phyloP scores from a whole-genome alignment of 768 basidiomycete species.

The Dentipellis fragilis region DNA sequence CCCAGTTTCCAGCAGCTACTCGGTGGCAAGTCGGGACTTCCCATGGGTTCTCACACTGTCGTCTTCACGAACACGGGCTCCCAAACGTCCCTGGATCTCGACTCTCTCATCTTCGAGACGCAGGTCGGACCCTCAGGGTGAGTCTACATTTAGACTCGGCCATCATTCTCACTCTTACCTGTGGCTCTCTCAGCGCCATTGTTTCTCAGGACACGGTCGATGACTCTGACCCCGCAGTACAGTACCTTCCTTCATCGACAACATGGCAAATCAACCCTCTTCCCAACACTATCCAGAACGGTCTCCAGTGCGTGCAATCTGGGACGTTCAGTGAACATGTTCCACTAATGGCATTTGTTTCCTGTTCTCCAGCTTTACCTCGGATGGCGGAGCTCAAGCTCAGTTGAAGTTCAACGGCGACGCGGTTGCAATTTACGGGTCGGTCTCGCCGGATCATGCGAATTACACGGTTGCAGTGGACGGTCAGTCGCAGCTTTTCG shows the following conservation, averaged over 20 bases:
- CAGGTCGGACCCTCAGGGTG: slow-evolving; percentile 29
- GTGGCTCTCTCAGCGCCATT: slow-evolving; percentile 1
- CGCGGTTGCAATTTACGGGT: slow-evolving; percentile 45
- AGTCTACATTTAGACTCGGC: slow-evolving; percentile 10
- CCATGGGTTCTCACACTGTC: slow-evolving; percentile 36
- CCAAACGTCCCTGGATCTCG: slow-evolving; percentile 36
- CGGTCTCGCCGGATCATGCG: slow-evolving; percentile 41
- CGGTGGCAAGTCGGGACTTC: slow-evolving; percentile 31
- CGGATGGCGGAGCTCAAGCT: slow-evolving; percentile 29
- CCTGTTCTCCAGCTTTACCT: slow-evolving; percentile 26
- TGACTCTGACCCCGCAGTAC: slow-evolving; percentile 29
- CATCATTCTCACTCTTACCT: not conserved
- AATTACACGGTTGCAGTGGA: slow-evolving; percentile 37
- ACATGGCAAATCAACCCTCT: slow-evolving; percentile 27
- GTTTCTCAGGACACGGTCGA: slow-evolving; percentile 26
- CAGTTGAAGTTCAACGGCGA: slow-evolving; percentile 37
- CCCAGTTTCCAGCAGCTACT: slow-evolving; percentile 29
- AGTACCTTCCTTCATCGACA: slow-evolving; percentile 26
- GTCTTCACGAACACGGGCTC: slow-evolving; percentile 35
- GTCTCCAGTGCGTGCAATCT: slow-evolving; percentile 38
- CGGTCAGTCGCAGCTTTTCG: slow-evolving; percentile 23
- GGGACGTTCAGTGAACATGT: too few relatives aligned
- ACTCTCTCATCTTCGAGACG: slow-evolving; percentile 34
- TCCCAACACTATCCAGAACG: slow-evolving; percentile 25
- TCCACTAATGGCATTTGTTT: not conserved